These are phyloP conservation scores for Maudiozyma serrabonitensis DNA, from an alignment of 805 yeast genomes.

Conservation along the genomic window DNA sequence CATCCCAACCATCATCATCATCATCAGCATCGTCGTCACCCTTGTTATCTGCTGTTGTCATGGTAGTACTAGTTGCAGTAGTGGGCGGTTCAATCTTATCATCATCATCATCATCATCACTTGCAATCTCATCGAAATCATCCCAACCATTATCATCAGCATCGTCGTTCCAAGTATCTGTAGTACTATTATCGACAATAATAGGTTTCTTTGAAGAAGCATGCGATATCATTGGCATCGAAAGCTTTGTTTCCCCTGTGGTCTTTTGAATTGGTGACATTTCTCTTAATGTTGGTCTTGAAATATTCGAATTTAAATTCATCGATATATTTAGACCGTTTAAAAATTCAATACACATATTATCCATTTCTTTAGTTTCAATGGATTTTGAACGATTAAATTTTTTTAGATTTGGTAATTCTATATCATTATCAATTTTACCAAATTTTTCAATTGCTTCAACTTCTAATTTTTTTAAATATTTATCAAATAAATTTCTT, in stretches of 20 bases:
- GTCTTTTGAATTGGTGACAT: background rate
- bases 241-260: background rate
- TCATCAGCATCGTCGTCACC: background rate
- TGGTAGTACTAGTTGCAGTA: background rate
- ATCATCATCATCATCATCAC: background rate
- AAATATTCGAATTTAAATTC: background rate
- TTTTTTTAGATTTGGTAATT: background rate
- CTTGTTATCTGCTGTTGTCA: background rate
- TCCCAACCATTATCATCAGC: constrained; percentile 2
- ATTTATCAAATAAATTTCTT: constrained; percentile 50
- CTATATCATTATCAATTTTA: background rate
- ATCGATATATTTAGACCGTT: background rate
- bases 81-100: background rate
- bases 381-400: background rate
- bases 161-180: background rate
- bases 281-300: background rate
- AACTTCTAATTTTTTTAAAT: constrained; percentile 43
- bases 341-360: background rate
- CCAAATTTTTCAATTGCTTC: constrained; percentile 28
- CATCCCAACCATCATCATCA: constrained; percentile 1
- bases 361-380: background rate
- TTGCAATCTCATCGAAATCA: background rate
- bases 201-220: background rate
- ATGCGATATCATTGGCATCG: no score
- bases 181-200: background rate